These are phyloP conservation scores for Penicillium sp. DNA, from an alignment of 2,329 filamentous ascomycete genomes.

Conservation along the genomic window DNA sequence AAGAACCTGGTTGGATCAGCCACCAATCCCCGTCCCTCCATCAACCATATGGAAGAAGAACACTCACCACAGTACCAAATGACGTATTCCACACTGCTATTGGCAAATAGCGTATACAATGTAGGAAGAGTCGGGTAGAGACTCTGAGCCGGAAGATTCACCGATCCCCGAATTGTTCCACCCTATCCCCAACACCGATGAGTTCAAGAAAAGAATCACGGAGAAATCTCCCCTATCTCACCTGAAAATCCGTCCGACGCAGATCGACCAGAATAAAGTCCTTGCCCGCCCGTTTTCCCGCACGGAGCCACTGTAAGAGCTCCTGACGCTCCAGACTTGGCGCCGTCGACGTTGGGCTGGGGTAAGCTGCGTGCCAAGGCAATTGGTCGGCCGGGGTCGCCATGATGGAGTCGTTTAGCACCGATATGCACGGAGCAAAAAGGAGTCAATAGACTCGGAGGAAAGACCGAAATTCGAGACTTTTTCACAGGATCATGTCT, in stretches of 20 bases:
- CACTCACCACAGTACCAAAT: conserved; percentile 42
- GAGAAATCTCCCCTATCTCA: conserved; percentile 18
- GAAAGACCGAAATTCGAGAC: too few species aligned
- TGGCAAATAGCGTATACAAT: conserved; percentile 30
- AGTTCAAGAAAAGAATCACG: background rate
- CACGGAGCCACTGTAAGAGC: conserved; percentile 35
- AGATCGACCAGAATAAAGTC: conserved; percentile 45
- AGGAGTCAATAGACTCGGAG: too few species aligned
- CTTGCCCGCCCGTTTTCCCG: conserved; percentile 23
- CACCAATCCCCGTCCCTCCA: background rate
- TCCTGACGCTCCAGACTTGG: conserved; percentile 30
- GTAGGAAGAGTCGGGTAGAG: conserved; percentile 36
- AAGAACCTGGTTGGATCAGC: conserved; percentile 46
- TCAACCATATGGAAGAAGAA: background rate
- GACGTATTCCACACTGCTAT: conserved; percentile 29
- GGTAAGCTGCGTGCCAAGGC: conserved; percentile 43
- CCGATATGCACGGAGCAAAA: too few species aligned
- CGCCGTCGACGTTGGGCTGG: conserved; percentile 29
- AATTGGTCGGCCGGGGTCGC: too few species aligned
- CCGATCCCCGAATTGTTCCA: conserved; percentile 54
- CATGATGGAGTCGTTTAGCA: too few species aligned
- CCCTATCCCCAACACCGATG: conserved; percentile 46
- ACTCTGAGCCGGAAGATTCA: conserved; percentile 44
- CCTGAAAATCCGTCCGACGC: conserved; percentile 44
- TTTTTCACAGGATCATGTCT: too few species aligned